Evolutionary conservation across 2,329 filamentous ascomycete genomes (phyloP).

Genomic region (Aspergillus floridensis): DNA sequence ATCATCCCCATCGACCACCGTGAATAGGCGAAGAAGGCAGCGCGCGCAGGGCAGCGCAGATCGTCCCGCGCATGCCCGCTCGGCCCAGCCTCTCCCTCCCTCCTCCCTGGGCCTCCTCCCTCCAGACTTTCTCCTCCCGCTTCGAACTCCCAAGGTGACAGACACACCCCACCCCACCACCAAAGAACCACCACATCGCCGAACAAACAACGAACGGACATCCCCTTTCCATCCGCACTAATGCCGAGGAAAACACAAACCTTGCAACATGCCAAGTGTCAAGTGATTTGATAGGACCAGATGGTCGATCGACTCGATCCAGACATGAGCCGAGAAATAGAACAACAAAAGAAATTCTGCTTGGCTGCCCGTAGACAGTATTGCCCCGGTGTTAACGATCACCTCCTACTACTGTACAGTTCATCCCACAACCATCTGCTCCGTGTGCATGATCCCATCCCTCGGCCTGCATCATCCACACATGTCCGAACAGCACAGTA

Average conservation of each 20-base stretch:
- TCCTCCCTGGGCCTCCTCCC: too few species aligned
- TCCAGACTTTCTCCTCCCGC: too few species aligned
- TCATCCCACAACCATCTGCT: background rate
- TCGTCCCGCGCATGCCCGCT: background rate
- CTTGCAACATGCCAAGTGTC: background rate
- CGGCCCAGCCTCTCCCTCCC: background rate
- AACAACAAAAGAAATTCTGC: background rate
- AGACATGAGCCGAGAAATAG: background rate
- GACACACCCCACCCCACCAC: too few species aligned
- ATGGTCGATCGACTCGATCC: background rate
- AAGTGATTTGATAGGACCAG: background rate
- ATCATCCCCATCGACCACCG: background rate
- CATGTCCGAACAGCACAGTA: background rate
- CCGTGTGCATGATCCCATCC: background rate
- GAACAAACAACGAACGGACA: background rate
- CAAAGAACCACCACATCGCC: background rate
- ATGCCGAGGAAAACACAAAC: background rate
- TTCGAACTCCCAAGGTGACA: too few species aligned
- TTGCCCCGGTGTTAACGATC: background rate
- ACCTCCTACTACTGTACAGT: background rate
- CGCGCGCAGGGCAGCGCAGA: background rate
- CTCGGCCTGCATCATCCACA: background rate
- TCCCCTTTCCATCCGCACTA: background rate
- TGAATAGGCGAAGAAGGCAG: background rate
- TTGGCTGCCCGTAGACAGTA: too few species aligned